Evolutionary conservation across 495 filamentous ascomycete species (phyloP).

Genomic region (Xylaria intraflava): DNA sequence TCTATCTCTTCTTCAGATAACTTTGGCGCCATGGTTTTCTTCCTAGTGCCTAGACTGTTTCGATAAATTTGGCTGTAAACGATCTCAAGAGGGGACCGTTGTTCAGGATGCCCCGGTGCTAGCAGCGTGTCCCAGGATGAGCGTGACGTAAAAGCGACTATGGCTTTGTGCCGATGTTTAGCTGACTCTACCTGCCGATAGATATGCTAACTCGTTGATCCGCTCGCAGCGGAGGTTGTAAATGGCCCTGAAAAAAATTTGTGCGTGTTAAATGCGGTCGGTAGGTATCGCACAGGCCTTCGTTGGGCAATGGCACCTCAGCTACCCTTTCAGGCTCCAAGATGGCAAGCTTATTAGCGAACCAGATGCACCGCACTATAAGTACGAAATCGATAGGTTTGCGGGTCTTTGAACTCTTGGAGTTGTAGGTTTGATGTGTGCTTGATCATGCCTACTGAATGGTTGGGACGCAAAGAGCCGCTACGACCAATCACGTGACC

Average conservation of each 20-base stretch:
- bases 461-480: not conserved
- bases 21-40: conserved; percentile 36
- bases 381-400: not conserved
- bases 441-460: not conserved
- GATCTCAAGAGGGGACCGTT: not conserved
- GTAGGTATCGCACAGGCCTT: not conserved
- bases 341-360: not conserved
- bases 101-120: not conserved
- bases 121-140: not conserved
- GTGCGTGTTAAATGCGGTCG: not conserved
- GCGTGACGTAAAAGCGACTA: not conserved
- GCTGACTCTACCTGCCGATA: not conserved
- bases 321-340: not conserved
- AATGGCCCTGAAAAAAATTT: conserved; percentile 13
- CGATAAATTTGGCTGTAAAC: not conserved
- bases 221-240: not conserved
- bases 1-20: conserved; percentile 73
- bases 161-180: not conserved
- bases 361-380: not conserved
- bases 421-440: not conserved
- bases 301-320: not conserved
- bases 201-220: not conserved
- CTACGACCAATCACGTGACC: conserved; percentile 8
- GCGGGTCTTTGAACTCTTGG: not conserved
- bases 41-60: not conserved